Base-by-base conservation (phyloP, 164 flowering plant species). In the Dillenia turbinata region DNA sequence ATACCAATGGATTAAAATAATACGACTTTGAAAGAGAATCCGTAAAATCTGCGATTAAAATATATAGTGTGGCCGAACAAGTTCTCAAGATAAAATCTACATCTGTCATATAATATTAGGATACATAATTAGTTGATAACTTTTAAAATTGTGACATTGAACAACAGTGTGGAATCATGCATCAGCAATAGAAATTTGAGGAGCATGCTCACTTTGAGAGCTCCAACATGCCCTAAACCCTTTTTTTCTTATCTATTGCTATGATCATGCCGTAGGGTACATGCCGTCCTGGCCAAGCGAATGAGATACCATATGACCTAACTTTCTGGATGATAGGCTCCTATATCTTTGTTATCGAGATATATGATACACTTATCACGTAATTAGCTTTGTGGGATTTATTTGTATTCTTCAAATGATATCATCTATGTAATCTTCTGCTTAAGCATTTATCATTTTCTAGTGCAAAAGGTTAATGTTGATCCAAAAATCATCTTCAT, bases 151-250 rank as follows among this genome's bases (percentile, higher is more conserved):
- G 6, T 0, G 40, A 33, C 40, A 33, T 33, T 33, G 5, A 33
- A 4, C 40, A 33, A 33, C 7, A 70, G 67, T 69, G 76, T 73
- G 44, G 71, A 72, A 67, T 72, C 70, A 68, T 63, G 62, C 71
- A 66, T 66, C 71, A 73, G 53, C 72, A 56, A 62, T 62, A 50
- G 52, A 69, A 63, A 57, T 22, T 16, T 33, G 49, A 22, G 45
- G 61, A 45, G 54, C 61, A 52, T 66, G 59, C 57, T 61, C 53
- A 47, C 66, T 55, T 70, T 68, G 52, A 59, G 55, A 65, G 58
- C 50, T 44, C 22, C 8, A 17, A 48, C 44, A 64, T 49, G 60
- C 57, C 26, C 10, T 26, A 64, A 24, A 33, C 40, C 40, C 40
- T 5, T 33, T 33, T 33, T 6, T 33, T 33, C 40, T 54, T 43